These are phyloP conservation scores for Aspergillus calidoustus DNA, from an alignment of 2,329 filamentous ascomycete species.

Conservation along the genomic window DNA sequence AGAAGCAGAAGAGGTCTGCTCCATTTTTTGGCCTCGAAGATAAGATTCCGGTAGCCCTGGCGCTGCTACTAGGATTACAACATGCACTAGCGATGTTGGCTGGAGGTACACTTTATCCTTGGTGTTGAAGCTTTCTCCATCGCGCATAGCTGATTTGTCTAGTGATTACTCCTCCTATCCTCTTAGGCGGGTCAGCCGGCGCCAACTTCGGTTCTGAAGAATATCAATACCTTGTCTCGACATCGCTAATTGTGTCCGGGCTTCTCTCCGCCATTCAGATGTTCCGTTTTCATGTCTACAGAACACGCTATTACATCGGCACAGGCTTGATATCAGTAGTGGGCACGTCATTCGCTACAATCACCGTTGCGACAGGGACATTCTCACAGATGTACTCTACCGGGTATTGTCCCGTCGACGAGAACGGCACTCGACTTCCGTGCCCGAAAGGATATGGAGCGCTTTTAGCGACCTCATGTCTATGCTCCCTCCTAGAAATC, in stretches of 20 bases:
- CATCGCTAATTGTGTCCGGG: constrained; percentile 69
- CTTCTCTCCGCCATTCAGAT: constrained; percentile 70
- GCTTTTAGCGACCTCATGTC: constrained; percentile 60
- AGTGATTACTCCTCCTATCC: constrained; percentile 68
- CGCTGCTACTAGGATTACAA: constrained; percentile 69
- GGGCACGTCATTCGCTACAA: constrained; percentile 69
- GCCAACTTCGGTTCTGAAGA: constrained; percentile 61
- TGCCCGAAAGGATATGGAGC: constrained; percentile 71
- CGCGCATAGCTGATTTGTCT: constrained; percentile 22
- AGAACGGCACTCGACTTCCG: constrained; percentile 61
- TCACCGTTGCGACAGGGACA: constrained; percentile 67
- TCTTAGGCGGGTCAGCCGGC: constrained; percentile 59
- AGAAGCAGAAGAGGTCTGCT: constrained; percentile 59
- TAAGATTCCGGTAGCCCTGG: constrained; percentile 69
- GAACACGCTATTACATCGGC: constrained; percentile 66
- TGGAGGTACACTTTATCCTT: constrained; percentile 39
- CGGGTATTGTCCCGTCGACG: constrained; percentile 64
- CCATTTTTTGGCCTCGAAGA: constrained; percentile 74
- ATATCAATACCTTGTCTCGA: constrained; percentile 70
- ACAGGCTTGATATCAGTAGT: constrained; percentile 71
- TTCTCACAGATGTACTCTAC: constrained; percentile 67
- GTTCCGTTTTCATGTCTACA: constrained; percentile 65
- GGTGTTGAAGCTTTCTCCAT: not conserved
- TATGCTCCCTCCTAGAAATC: constrained; percentile 62
- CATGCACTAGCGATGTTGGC: constrained; percentile 71